These are phyloP conservation scores for Aspergillus novoparasiticus DNA, from an alignment of 2,329 filamentous ascomycete genomes.

Conservation along the genomic window DNA sequence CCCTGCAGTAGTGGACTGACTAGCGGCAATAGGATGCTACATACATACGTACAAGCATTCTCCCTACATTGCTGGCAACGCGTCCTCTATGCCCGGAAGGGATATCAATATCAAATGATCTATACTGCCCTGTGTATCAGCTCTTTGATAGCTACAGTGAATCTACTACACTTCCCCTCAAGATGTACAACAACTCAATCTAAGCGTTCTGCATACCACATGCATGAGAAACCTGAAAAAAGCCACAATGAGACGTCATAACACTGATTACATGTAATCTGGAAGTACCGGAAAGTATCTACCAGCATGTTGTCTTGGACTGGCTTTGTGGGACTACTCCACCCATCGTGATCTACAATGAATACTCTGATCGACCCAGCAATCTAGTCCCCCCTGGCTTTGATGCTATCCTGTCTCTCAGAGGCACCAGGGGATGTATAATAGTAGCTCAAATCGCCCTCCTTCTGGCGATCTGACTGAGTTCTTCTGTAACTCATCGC, in stretches of 20 bases:
- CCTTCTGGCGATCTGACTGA: not conserved
- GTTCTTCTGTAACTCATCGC: not conserved
- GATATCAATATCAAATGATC: not conserved
- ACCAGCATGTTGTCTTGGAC: not conserved
- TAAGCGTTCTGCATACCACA: not conserved
- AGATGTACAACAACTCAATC: not conserved
- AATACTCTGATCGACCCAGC: not conserved
- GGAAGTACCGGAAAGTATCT: not conserved
- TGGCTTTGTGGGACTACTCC: not conserved
- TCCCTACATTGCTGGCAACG: not conserved
- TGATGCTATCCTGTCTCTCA: not conserved
- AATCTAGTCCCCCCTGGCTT: not conserved
- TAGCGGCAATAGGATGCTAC: not conserved
- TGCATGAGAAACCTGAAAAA: not conserved
- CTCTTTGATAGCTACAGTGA: not conserved
- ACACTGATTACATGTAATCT: not conserved
- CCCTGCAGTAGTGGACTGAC: not conserved
- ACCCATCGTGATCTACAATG: no score
- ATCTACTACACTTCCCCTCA: not conserved
- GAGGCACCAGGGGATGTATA: not conserved
- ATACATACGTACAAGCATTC: not conserved
- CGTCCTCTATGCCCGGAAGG: not conserved
- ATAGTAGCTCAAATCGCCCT: not conserved
- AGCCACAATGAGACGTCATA: not conserved
- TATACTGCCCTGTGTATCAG: not conserved